Evolutionary conservation across 306 rosid species (phyloP), one percentile per base, ranked within the genome.

Genomic region (Casuarina glauca): DNA sequence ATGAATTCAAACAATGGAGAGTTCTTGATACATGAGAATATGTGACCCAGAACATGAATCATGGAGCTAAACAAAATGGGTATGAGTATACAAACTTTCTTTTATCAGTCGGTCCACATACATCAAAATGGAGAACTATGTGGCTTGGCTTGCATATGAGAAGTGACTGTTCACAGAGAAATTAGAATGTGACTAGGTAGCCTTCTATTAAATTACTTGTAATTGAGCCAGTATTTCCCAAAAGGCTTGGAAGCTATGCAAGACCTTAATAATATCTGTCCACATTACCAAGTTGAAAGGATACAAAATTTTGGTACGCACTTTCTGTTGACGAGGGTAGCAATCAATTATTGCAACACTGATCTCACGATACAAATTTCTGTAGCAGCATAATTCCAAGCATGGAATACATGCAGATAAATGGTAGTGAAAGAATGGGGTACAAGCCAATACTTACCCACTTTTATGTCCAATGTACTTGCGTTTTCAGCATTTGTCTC

Each of bases 381-480:
- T 20, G 16, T 9, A 26, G 64, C 16, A 20, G 26, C 3, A 58
- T 58, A 58, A 58, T 26, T 58, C 20, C 64, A 58, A 58, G 64
- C 32, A 58, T 26, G 39, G 3, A 57, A 5, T 20, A 26, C 11
- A 58, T 20, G 64, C 39, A 58, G 39, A 41, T 66, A 9, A 67
- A 67, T 67, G 71, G 20, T 35, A 7, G 71, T 42, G 32, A 67
- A 42, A 19, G 46, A 2, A 60, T 51, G 66, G 26, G 70, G 10
- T 11, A 32, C 43, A 52, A 69, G n/a, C 64, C 79, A 75, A 66
- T 46, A 87, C 97, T 78, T 89, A 95, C 98, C 98, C 73, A 86
- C 96, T 92, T 85, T 91, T 17, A 95, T 86, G 76, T 95, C 98
- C 78, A 95, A 77, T 15, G 73, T 85, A 82, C 92, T 84, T 58